Percentiles rank a stretch among this genome's conserved stretches.
Conservation (phyloP, 2,329 filamentous ascomycete species). For the Sporothrix globosa region DNA sequence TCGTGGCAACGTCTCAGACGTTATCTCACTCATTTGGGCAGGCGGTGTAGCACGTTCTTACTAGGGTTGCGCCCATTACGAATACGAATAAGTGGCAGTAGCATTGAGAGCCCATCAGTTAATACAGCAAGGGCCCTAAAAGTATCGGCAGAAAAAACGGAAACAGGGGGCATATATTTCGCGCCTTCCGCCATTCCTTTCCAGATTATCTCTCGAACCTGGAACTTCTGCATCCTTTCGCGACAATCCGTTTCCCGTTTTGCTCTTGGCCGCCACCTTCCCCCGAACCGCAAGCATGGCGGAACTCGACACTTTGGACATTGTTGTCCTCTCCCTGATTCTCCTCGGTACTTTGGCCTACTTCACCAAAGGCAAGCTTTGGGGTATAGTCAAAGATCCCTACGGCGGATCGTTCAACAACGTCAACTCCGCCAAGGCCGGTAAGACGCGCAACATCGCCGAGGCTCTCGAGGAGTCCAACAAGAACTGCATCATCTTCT, state of each 20-base stretch:
- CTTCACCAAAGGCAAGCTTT: constrained; percentile 96
- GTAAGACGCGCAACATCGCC: constrained; percentile 86
- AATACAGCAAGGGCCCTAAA: constrained; percentile 8
- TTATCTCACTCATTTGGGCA: constrained; percentile 23
- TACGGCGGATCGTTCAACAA: constrained; percentile 76
- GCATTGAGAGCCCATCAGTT: constrained; percentile 1
- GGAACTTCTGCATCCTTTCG: constrained; percentile 4
- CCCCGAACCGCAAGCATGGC: constrained; percentile 66
- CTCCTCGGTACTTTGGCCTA: constrained; percentile 88
- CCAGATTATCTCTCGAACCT: constrained; percentile 7
- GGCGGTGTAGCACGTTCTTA: constrained; percentile 26
- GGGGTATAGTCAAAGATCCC: constrained; percentile 85
- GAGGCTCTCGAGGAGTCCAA: constrained; percentile 94
- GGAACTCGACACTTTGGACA: constrained; percentile 92
- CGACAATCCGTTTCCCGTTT: constrained; percentile 1
- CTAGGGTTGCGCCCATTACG: neutral
- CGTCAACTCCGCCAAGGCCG: constrained; percentile 71
- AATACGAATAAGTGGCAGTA: neutral
- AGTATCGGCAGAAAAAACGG: constrained; percentile 19
- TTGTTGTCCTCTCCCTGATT: constrained; percentile 84
- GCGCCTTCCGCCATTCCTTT: constrained; percentile 21
- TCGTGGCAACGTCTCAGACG: neutral
- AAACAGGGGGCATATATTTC: constrained; percentile 20
- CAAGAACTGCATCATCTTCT: constrained; percentile 99
- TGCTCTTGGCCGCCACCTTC: neutral